These are phyloP conservation scores for Byssothecium circinans DNA, from an alignment of 2,329 filamentous ascomycete species.

Conservation along the genomic window DNA sequence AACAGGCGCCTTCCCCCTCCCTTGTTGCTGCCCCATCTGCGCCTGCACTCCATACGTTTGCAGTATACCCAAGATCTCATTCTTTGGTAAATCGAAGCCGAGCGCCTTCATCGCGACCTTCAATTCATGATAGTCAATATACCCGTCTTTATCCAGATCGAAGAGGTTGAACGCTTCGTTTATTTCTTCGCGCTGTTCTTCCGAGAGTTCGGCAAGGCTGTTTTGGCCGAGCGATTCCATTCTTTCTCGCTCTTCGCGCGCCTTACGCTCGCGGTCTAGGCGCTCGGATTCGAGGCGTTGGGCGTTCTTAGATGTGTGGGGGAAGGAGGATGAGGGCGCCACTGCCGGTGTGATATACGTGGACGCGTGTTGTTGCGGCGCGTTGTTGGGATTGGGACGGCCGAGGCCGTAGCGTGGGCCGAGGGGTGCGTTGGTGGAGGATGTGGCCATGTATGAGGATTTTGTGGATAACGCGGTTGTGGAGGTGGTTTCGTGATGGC, in stretches of 20 bases:
- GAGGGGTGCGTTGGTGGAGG: conserved; percentile 57
- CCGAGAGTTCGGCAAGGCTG: conserved; percentile 64
- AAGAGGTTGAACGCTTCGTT: conserved; percentile 96
- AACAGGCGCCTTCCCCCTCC: conserved; percentile 7
- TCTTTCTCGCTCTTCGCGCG: conserved; percentile 42
- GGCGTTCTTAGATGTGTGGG: conserved; percentile 46
- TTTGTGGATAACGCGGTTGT: conserved; percentile 1
- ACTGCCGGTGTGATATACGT: conserved; percentile 39
- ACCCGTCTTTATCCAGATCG: conserved; percentile 91
- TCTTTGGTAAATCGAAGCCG: conserved; percentile 87
- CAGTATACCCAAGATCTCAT: conserved; percentile 79
- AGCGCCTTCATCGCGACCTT: conserved; percentile 95
- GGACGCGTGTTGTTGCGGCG: conserved; percentile 19
- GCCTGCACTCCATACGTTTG: conserved; percentile 66
- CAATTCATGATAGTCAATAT: conserved; percentile 97
- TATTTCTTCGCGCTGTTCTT: conserved; percentile 91
- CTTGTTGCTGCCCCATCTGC: conserved; percentile 6
- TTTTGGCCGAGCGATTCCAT: conserved; percentile 50
- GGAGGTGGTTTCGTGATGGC: conserved; percentile 13
- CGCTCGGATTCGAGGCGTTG: conserved; percentile 45
- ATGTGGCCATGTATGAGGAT: conserved; percentile 52
- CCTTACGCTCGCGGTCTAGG: conserved; percentile 46
- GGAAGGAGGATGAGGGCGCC: conserved; percentile 46
- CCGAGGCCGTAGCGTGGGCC: conserved; percentile 57
- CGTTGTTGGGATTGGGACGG: conserved; percentile 26